Evolutionary conservation across 1,139 yeast species (phyloP), one percentile per base, ranked within the genome.

Genomic region (Taiozyma sp.): DNA sequence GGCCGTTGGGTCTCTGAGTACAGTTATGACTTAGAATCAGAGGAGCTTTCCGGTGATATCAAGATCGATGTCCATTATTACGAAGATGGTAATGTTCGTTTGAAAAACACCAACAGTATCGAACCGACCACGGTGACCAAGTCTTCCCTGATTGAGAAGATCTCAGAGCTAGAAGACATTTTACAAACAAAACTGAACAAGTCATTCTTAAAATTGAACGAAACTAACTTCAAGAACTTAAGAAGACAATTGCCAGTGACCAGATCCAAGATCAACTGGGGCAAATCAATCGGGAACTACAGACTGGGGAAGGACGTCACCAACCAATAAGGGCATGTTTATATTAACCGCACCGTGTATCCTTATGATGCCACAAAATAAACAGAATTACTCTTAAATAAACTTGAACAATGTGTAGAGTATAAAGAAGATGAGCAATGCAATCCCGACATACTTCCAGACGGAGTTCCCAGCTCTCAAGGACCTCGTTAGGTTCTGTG

Each of bases 51-150:
- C 2, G 97, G 96, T 7, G 64, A 67, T 14, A 74, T 90, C 36
- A 69, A 70, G 41, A 78, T 91, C 43, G 93, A 88, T 58, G 87
- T 92, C 45, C 99, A 93, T 68, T 93, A 92, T 69, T 93, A 80
- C 66, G 99, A 93, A 70, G 98, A 93, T 61, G 99, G 99, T 32
- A 93, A 93, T 63, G 98, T 93, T 23, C 76, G 95, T 48, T 78
- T 93, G 61, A 83, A 80, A 57, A 80, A 85, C 29, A 68, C 69
- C 10, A 79, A 81, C 50, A 65, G 66, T n/a, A 62, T 78, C 2
- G 65, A 65, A 8, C 64, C 66, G 4, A 47, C 50, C 1, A 45
- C 28, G 6, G 38, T 34, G 3, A 41, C 32, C 2, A 14, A n/a
- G 1, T 1, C 42, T 1, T 23, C 45, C 0, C 16, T 56, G 19